Conservation (phyloP, 2,329 filamentous ascomycete species). For the Paraphaeosphaeria sporulosa region DNA sequence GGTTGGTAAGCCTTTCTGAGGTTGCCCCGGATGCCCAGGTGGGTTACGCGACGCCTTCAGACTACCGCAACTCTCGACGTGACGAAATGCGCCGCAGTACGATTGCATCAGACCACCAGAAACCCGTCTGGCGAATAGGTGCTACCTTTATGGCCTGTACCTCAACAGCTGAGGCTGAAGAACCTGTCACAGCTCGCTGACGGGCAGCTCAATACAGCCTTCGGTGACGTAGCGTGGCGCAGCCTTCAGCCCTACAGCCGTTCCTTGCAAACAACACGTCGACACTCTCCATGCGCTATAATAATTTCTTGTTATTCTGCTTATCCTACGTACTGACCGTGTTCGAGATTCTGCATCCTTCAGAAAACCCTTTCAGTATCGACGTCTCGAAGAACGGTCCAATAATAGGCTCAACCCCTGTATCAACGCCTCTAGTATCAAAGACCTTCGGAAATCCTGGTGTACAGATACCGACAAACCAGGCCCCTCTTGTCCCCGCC, state of each 20-base stretch:
- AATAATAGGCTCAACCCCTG: background rate
- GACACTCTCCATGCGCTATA: constrained; percentile 7
- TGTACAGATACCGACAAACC: constrained; percentile 1
- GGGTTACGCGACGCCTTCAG: background rate
- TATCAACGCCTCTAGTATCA: background rate
- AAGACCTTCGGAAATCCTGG: constrained; percentile 8
- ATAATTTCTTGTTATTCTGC: constrained; percentile 11
- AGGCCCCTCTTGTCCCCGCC: background rate
- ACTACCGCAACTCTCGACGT: background rate
- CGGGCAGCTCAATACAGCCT: constrained; percentile 1
- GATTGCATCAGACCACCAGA: background rate
- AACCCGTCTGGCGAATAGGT: background rate
- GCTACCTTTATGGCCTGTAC: background rate
- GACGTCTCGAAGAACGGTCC: background rate
- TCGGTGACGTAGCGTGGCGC: constrained; percentile 15
- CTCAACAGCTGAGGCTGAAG: background rate
- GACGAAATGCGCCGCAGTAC: background rate
- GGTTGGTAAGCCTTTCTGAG: constrained; percentile 11
- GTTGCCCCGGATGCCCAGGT: background rate
- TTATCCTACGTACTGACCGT: constrained; percentile 14
- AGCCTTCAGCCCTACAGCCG: constrained; percentile 1
- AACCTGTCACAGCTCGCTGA: background rate
- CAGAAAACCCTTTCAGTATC: background rate
- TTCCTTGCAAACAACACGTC: constrained; percentile 7
- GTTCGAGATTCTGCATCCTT: constrained; percentile 5